phyloP scores from a whole-genome alignment of 805 yeast species.

The Sugiyamaella valdiviana region DNA sequence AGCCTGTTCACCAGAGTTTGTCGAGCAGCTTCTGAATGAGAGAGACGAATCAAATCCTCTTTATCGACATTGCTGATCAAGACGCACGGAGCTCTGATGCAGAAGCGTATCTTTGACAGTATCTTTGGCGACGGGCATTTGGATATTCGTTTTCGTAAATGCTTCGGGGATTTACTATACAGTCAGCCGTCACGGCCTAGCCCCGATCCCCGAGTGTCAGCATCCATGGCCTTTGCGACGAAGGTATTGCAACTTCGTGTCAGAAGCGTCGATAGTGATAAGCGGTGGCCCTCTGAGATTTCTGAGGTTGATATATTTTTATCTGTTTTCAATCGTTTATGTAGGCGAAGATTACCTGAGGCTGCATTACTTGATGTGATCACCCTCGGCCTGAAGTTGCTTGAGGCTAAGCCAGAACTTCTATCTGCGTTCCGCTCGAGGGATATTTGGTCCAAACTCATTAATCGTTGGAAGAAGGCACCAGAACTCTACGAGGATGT shows the following conservation, averaged over 20 bases:
- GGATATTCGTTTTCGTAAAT: too few relatives aligned
- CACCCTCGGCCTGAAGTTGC: neutral
- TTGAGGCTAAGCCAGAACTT: neutral
- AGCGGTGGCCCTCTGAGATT: neutral
- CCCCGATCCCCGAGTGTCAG: neutral
- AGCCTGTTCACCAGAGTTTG: neutral
- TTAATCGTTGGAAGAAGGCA: neutral
- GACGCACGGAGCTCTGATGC: neutral
- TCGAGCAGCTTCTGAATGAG: neutral
- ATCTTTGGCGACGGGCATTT: neutral
- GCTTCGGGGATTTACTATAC: too few relatives aligned
- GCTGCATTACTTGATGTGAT: neutral
- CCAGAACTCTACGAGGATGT: neutral
- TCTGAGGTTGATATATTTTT: neutral
- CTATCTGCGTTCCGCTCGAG: neutral
- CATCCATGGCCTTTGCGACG: neutral
- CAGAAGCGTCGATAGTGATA: neutral
- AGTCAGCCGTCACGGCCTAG: too few relatives aligned
- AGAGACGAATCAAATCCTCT: neutral
- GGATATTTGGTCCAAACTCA: neutral
- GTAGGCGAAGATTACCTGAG: neutral
- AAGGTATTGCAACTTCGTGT: neutral
- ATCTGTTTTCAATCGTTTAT: neutral
- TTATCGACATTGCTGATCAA: neutral
- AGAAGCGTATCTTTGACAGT: neutral